These are phyloP conservation scores for Coriaria nepalensis DNA, from an alignment of 306 rosid genomes.

Conservation along the genomic window DNA sequence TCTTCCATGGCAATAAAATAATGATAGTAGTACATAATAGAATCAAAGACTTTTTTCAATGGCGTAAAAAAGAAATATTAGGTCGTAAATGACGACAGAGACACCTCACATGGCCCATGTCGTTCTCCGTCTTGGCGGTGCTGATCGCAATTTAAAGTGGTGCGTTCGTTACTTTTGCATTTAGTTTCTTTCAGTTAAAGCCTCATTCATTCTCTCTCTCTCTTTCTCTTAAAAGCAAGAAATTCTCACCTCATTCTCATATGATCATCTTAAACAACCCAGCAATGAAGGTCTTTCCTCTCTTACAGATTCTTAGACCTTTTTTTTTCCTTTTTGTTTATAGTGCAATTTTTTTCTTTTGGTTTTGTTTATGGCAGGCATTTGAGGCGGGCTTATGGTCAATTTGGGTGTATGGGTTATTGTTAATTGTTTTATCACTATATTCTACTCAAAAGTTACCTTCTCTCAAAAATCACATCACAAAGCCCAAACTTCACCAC, in stretches of 20 bases:
- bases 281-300: slow-evolving; percentile 52
- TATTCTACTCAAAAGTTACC: slow-evolving; percentile 57
- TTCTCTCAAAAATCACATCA: slow-evolving; percentile 26
- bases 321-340: not conserved
- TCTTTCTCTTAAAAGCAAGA: slow-evolving; percentile 5
- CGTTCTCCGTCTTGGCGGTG: slow-evolving; percentile 18
- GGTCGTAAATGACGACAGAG: slow-evolving; percentile 7
- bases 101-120: slow-evolving; percentile 49
- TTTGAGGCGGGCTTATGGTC: slow-evolving; percentile 45
- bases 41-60: no score
- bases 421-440: slow-evolving; percentile 48
- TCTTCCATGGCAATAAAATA: no score
- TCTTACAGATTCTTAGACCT: not conserved
- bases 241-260: slow-evolving; percentile 3
- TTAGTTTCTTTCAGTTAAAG: slow-evolving; percentile 50
- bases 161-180: slow-evolving; percentile 55
- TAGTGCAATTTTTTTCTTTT: not conserved
- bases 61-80: no score
- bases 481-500: slow-evolving; percentile 12
- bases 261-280: slow-evolving; percentile 17
- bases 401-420: slow-evolving; percentile 71
- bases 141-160: slow-evolving; percentile 11
- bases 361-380: slow-evolving; percentile 29
- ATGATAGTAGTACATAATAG: no score
- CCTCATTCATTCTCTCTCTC: slow-evolving; percentile 16